phyloP scores from a whole-genome alignment of 352 stramenopile genomes.

The Globisporangium nagaii region DNA sequence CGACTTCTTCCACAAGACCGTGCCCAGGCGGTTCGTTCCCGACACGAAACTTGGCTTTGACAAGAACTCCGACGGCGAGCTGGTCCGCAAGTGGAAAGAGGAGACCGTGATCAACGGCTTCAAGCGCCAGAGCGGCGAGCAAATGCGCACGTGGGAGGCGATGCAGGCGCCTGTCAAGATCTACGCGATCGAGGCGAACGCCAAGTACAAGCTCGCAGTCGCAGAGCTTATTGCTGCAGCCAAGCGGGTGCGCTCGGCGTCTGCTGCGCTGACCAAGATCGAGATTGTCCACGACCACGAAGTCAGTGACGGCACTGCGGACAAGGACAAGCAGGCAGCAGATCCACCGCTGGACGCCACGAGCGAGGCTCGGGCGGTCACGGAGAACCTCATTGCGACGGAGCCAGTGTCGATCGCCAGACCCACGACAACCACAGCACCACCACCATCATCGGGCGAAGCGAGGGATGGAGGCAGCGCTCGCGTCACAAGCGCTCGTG shows the following conservation, averaged over 20 bases:
- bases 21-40: slow-evolving; percentile 28
- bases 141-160: slow-evolving; percentile 58
- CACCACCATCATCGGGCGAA: not conserved
- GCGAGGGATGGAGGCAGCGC: not conserved
- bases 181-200: slow-evolving; percentile 56
- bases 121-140: slow-evolving; percentile 23
- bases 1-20: slow-evolving; percentile 58
- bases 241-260: slow-evolving; percentile 1
- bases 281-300: not conserved
- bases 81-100: slow-evolving; percentile 64
- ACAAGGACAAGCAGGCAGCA: too few relatives aligned
- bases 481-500: not conserved
- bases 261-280: slow-evolving; percentile 1
- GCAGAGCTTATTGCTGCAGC: slow-evolving; percentile 7
- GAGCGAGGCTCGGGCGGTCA: not conserved
- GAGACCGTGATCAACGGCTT: slow-evolving; percentile 42
- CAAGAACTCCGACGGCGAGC: slow-evolving; percentile 35
- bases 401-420: not conserved
- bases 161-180: slow-evolving; percentile 53
- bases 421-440: not conserved
- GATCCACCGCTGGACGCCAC: not conserved
- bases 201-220: slow-evolving; percentile 40
- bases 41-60: slow-evolving; percentile 59
- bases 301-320: not conserved
- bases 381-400: not conserved